A percentile compares a stretch with the other conserved stretches of the same genome.
Conservation (phyloP, 371 early-diverging fungal genomes). For the Apophysomyces elegans region DNA sequence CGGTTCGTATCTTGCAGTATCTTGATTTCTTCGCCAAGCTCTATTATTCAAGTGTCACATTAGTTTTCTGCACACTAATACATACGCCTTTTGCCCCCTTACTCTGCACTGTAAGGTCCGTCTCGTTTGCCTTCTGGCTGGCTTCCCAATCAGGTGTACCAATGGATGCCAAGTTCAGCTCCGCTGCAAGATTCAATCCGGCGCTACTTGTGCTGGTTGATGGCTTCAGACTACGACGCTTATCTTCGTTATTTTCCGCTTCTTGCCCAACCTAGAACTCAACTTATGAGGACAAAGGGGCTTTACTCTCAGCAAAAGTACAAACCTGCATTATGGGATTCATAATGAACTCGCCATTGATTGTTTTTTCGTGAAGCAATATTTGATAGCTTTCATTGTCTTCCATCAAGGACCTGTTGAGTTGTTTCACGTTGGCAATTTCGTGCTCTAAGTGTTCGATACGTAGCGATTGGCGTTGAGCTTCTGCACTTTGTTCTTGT, state of each 20-base stretch:
- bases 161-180: conserved; percentile 56
- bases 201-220: conserved; percentile 24
- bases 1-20: conserved; percentile 49
- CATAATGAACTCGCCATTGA: conserved; percentile 81
- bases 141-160: conserved; percentile 28
- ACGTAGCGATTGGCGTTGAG: conserved; percentile 47
- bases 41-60: conserved; percentile 19
- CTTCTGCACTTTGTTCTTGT: conserved; percentile 43
- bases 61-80: neutral
- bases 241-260: conserved; percentile 8
- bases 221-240: conserved; percentile 24
- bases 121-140: conserved; percentile 32
- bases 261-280: conserved; percentile 15
- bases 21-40: conserved; percentile 50
- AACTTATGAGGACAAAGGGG: conserved; percentile 36
- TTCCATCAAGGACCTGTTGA: conserved; percentile 77
- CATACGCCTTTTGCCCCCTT: conserved; percentile 11
- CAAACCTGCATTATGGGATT: conserved; percentile 59
- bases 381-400: conserved; percentile 88
- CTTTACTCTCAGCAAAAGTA: conserved; percentile 68
- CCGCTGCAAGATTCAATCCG: conserved; percentile 62
- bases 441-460: conserved; percentile 60
- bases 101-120: conserved; percentile 27
- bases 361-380: conserved; percentile 79
- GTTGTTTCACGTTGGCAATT: conserved; percentile 62